Conservation (phyloP, 495 filamentous ascomycete genomes). For the Talaromyces stipitatus region DNA sequence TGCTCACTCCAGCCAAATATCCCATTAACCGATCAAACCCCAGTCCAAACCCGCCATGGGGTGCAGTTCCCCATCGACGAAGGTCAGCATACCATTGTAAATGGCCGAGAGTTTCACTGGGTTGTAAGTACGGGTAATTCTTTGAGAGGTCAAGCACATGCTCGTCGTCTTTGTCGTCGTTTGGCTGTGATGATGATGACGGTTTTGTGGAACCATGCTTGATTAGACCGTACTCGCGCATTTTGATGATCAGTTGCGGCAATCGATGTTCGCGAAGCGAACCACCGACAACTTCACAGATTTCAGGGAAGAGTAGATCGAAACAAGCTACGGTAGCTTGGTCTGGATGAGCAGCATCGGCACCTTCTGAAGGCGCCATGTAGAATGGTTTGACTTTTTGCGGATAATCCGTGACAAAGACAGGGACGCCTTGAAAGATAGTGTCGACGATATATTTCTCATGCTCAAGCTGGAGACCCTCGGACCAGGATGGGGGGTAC, state of each 20-base stretch:
- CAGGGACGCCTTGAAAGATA: conserved; percentile 60
- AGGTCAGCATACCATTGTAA: conserved; percentile 94
- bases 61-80: conserved; percentile 83
- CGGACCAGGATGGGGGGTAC: conserved; percentile 59
- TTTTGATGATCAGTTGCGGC: conserved; percentile 58
- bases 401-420: conserved; percentile 94
- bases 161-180: not conserved
- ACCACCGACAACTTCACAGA: conserved; percentile 85
- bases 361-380: conserved; percentile 59
- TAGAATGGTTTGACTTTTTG: conserved; percentile 87
- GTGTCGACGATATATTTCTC: conserved; percentile 76
- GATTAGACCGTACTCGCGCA: conserved; percentile 57
- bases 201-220: conserved; percentile 2
- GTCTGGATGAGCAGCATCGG: conserved; percentile 4
- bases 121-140: conserved; percentile 28
- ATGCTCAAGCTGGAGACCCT: conserved; percentile 82
- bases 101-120: conserved; percentile 41
- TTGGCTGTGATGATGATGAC: not conserved
- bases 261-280: conserved; percentile 89
- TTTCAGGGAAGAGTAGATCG: conserved; percentile 83
- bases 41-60: conserved; percentile 93
- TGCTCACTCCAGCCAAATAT: conserved; percentile 77
- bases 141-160: not conserved
- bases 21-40: conserved; percentile 86
- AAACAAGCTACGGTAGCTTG: conserved; percentile 79